Evolutionary conservation across 129 eudicot species (phyloP).

Genomic region (Chrysanthemum lavandulifolium): DNA sequence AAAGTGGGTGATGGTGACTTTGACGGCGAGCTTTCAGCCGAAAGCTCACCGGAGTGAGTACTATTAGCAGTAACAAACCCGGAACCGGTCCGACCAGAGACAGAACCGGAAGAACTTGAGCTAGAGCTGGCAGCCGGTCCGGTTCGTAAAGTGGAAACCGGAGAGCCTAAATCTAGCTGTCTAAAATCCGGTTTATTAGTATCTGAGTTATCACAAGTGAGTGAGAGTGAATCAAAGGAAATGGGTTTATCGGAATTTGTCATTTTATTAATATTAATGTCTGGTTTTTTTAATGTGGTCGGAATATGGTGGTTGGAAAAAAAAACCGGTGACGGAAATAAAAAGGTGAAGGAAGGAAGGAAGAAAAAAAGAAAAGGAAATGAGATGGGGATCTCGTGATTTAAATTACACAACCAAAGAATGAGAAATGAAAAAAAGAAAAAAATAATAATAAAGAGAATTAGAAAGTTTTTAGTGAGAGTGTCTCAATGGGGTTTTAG

Average conservation of each 20-base stretch:
- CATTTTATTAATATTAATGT: constrained; percentile 12
- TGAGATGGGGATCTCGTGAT: constrained; percentile 38
- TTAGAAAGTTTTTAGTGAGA: constrained; percentile 13
- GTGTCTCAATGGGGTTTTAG: background rate
- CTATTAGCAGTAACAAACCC: constrained; percentile 17
- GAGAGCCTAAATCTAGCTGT: constrained; percentile 87
- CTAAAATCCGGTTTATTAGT: constrained; percentile 75
- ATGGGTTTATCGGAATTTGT: constrained; percentile 28
- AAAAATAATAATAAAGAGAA: background rate
- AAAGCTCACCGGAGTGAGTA: constrained; percentile 71
- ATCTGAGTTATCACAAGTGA: constrained; percentile 27
- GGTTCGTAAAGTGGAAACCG: constrained; percentile 64
- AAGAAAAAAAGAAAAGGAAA: constrained; percentile 12
- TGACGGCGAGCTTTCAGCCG: constrained; percentile 53
- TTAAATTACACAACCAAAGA: constrained; percentile 20
- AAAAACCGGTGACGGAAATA: constrained; percentile 21
- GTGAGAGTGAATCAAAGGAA: constrained; percentile 20
- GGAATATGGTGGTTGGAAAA: constrained; percentile 22
- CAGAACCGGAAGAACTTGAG: constrained; percentile 89
- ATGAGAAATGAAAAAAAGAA: constrained; percentile 5
- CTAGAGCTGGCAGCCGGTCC: constrained; percentile 39
- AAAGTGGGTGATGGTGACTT: constrained; percentile 33
- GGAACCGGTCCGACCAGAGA: constrained; percentile 50
- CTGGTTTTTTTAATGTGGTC: background rate
- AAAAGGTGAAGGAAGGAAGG: constrained; percentile 22